phyloP scores from a whole-genome alignment of 192 early-diverging fungal genomes.

The Backusella luteola region DNA sequence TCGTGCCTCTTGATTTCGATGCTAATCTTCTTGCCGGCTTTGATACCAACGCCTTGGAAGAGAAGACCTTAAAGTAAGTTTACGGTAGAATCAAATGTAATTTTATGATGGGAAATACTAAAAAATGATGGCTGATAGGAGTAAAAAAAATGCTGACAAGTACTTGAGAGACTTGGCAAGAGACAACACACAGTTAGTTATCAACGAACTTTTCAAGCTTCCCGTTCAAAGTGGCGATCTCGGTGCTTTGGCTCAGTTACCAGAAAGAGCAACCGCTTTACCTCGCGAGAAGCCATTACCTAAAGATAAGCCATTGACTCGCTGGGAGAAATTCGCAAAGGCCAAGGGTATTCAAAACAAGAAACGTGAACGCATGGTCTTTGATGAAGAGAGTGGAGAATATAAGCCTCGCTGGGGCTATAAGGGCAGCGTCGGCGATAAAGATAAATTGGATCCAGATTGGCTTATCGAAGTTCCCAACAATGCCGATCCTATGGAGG shows the following conservation, averaged over 20 bases:
- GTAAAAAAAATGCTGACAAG: slow-evolving; percentile 46
- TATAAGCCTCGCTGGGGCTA: slow-evolving; percentile 92
- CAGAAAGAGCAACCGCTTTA: slow-evolving; percentile 58
- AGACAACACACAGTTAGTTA: slow-evolving; percentile 81
- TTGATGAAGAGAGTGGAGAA: slow-evolving; percentile 79
- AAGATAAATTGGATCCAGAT: slow-evolving; percentile 52
- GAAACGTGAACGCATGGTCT: slow-evolving; percentile 82
- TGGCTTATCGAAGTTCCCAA: slow-evolving; percentile 95
- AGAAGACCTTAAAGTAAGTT: slow-evolving; percentile 50
- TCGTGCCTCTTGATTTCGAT: slow-evolving; percentile 85
- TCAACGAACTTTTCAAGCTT: slow-evolving; percentile 87
- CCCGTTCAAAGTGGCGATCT: slow-evolving; percentile 65
- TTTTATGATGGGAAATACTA: neutral
- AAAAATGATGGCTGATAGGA: neutral
- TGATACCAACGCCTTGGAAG: slow-evolving; percentile 82
- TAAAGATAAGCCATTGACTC: slow-evolving; percentile 84
- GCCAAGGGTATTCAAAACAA: slow-evolving; percentile 88
- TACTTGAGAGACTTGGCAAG: slow-evolving; percentile 70
- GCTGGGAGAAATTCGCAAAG: slow-evolving; percentile 99
- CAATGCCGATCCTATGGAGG: slow-evolving; percentile 79
- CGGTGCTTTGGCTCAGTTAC: slow-evolving; percentile 80
- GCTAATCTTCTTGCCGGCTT: slow-evolving; percentile 78
- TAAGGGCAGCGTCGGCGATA: slow-evolving; percentile 69
- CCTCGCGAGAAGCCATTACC: slow-evolving; percentile 94
- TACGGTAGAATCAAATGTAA: neutral